Percentiles rank a stretch among this genome's conserved stretches.
phyloP scores from a whole-genome alignment of 2,329 filamentous ascomycete species.

The Aschersonia sp. region DNA sequence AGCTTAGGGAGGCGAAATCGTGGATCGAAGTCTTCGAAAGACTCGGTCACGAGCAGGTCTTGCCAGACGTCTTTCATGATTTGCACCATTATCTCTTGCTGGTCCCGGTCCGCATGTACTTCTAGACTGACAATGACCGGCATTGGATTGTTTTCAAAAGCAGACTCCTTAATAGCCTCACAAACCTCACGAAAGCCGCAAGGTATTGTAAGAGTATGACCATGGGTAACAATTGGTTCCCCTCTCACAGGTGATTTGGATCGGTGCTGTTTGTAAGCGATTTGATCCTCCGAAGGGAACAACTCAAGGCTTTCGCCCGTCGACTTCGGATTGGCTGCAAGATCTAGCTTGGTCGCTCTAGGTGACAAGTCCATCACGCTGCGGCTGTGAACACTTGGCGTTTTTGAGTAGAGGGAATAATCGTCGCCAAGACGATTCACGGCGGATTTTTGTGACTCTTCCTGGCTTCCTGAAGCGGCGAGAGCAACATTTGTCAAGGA shows the following conservation, averaged over 20 bases:
- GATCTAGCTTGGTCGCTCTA: slow-evolving; percentile 14
- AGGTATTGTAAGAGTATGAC: slow-evolving; percentile 70
- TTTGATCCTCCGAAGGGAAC: neutral
- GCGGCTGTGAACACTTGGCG: slow-evolving; percentile 22
- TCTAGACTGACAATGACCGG: slow-evolving; percentile 89
- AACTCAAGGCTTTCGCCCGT: slow-evolving; percentile 18
- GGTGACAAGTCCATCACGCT: slow-evolving; percentile 16
- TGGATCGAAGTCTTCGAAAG: slow-evolving; percentile 34
- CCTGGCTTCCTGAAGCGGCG: slow-evolving; percentile 22
- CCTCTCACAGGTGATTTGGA: slow-evolving; percentile 19
- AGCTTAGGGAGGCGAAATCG: slow-evolving; percentile 51
- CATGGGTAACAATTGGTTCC: slow-evolving; percentile 75
- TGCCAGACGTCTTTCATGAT: slow-evolving; percentile 89
- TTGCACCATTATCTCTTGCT: slow-evolving; percentile 84
- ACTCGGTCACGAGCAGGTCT: slow-evolving; percentile 51
- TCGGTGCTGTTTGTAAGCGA: neutral
- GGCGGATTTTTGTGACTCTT: slow-evolving; percentile 14
- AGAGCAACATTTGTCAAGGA: slow-evolving; percentile 30
- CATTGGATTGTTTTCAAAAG: slow-evolving; percentile 61
- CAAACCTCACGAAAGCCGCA: slow-evolving; percentile 82
- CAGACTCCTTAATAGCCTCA: slow-evolving; percentile 60
- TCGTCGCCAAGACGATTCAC: slow-evolving; percentile 15
- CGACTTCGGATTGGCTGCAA: slow-evolving; percentile 14
- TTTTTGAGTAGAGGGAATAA: slow-evolving; percentile 20
- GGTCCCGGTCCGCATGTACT: slow-evolving; percentile 67